Base-by-base conservation (phyloP, 495 filamentous ascomycete genomes). In the Aspergillus hancockii region DNA sequence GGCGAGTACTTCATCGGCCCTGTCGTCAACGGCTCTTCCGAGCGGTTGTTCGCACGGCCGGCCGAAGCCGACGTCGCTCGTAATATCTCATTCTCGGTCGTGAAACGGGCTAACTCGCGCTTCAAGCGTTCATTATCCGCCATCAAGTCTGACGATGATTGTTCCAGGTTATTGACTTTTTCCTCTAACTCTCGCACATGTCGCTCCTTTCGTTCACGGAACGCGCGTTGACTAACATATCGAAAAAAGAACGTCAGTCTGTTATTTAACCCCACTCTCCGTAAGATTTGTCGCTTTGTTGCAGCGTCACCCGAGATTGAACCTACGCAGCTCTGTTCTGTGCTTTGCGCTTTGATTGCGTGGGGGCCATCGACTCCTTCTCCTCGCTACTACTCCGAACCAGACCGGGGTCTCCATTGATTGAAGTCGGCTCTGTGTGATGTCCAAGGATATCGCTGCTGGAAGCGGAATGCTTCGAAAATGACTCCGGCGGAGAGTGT, bases 251-350 rank as follows among this genome's bases (percentile, higher is more conserved):
- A 9, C 21, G 43, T 57, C 30, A 57, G 54, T 25, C 10, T 10
- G 12, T 4, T 16, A 52, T 46, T 56, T 8, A n/a, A 54, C 21
- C 9, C 43, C 41, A 0, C 41, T 10, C 4, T 19, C 1, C 22
- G 28, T 28, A 30, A 47, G 53, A 13, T 7, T 38, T 32, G 10
- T 40, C 31, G n/a, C n/a, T n/a, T n/a, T n/a, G n/a, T n/a, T n/a
- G n/a, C n/a, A 25, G 18, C 53, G 36, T 49, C 31, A 28, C 28
- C 47, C 31, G 31, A 61, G 40, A 30, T 43, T n/a, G 49, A 31
- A 86, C 90, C 69, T 88, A 98, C 93, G 93, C 93, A 74, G 93
- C 92, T 70, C 94, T 81, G 62, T 98, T 98, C 76, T 98, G 93
- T 49, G 90, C 93, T 75, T 98, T 98, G 61, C 94, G 85, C 72